Base-by-base conservation (phyloP, 140 eudicot genomes). In the Senecio squalidus region DNA sequence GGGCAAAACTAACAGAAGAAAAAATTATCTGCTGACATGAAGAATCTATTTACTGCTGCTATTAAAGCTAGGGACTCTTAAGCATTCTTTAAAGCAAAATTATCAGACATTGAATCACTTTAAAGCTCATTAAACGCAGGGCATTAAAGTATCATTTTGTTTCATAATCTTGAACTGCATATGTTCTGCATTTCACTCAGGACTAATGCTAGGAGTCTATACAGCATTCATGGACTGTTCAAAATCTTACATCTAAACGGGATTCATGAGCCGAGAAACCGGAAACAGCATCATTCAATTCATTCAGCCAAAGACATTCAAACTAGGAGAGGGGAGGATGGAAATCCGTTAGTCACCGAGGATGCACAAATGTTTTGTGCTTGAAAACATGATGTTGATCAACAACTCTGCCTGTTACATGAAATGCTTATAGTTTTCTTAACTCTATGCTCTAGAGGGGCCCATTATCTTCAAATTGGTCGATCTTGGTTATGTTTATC, bases 361-460 rank as follows among this genome's bases (percentile, higher is more conserved):
- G 95, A 85, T 72, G 84, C 94, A 52, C 85, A 85, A 76, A 73
- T n/a, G n/a, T n/a, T n/a, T n/a, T n/a, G n/a, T n/a, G n/a, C n/a
- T n/a, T n/a, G n/a, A n/a, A n/a, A n/a, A n/a, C n/a, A n/a, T n/a
- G n/a, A n/a, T n/a, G n/a, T n/a, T n/a, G n/a, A n/a, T n/a, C n/a
- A n/a, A n/a, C n/a, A n/a, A n/a, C n/a, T n/a, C n/a, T n/a, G n/a
- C n/a, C n/a, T n/a, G n/a, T n/a, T n/a, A n/a, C n/a, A n/a, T n/a
- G n/a, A n/a, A n/a, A n/a, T n/a, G n/a, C n/a, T n/a, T n/a, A n/a
- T n/a, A n/a, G n/a, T n/a, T n/a, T n/a, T n/a, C n/a, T n/a, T n/a
- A n/a, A n/a, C n/a, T n/a, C n/a, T n/a, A n/a, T n/a, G n/a, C n/a
- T n/a, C n/a, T n/a, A n/a, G n/a, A n/a, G n/a, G n/a, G n/a, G n/a